These are phyloP conservation scores for Cyclotella distinguenda DNA, from an alignment of 108 stramenopile species.

Conservation along the genomic window DNA sequence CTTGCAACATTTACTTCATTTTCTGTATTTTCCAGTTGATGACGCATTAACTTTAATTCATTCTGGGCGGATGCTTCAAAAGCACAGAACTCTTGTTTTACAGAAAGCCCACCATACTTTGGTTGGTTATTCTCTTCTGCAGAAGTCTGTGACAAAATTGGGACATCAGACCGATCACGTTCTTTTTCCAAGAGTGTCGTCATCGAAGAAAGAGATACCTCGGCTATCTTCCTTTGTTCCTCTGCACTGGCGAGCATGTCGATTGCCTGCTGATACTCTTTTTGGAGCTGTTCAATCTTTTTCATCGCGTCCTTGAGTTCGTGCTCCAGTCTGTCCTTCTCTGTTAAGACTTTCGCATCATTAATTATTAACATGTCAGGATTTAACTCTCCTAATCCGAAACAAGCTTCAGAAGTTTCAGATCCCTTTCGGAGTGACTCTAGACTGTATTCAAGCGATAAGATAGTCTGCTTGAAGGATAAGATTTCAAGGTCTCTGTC, in stretches of 20 bases:
- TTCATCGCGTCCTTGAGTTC: slow-evolving; percentile 26
- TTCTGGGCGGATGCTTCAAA: background rate
- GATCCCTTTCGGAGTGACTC: background rate
- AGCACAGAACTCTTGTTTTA: slow-evolving; percentile 15
- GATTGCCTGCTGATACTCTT: background rate
- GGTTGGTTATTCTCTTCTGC: slow-evolving; percentile 26
- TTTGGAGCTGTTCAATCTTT: slow-evolving; percentile 15
- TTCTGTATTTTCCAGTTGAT: background rate
- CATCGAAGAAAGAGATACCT: slow-evolving; percentile 3
- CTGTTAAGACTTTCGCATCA: background rate
- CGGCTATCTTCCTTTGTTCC: slow-evolving; percentile 6
- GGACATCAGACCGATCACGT: slow-evolving; percentile 11
- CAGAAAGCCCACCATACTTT: slow-evolving; percentile 12
- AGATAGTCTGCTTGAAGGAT: slow-evolving; percentile 28
- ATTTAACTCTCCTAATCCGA: slow-evolving; percentile 32
- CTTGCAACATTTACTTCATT: background rate
- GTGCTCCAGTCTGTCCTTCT: slow-evolving; percentile 8
- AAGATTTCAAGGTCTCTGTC: slow-evolving; percentile 50
- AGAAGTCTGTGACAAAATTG: slow-evolving; percentile 9
- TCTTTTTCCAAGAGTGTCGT: slow-evolving; percentile 31
- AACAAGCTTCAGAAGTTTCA: background rate
- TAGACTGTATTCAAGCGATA: slow-evolving; percentile 21
- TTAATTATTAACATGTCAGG: slow-evolving; percentile 4
- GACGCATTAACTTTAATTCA: background rate
- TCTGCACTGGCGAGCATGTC: slow-evolving; percentile 8